These are phyloP conservation scores for Phoma herbarum DNA, from an alignment of 2,329 filamentous ascomycete species.

Conservation along the genomic window DNA sequence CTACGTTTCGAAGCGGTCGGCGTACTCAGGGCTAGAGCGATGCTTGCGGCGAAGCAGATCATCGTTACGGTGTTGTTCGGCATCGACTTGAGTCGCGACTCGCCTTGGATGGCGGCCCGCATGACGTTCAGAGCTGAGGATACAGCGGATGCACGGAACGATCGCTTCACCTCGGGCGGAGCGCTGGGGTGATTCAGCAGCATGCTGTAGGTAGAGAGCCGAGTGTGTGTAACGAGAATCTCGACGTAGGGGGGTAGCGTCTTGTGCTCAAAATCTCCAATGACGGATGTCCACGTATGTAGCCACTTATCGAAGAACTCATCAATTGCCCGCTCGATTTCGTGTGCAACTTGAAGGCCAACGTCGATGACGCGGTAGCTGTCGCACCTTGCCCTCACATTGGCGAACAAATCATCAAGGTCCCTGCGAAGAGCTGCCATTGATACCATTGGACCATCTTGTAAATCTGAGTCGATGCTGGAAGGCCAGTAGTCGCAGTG, in stretches of 20 bases:
- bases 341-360: conserved; percentile 61
- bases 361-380: conserved; percentile 61
- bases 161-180: conserved; percentile 73
- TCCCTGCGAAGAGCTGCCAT: conserved; percentile 75
- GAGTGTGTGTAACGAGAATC: conserved; percentile 75
- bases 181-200: conserved; percentile 79
- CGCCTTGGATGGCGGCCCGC: conserved; percentile 76
- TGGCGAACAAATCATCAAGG: conserved; percentile 66
- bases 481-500: conserved; percentile 75
- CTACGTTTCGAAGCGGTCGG: conserved; percentile 34
- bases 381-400: conserved; percentile 68
- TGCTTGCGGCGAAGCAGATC: conserved; percentile 71
- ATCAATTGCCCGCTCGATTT: conserved; percentile 63
- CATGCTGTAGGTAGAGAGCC: conserved; percentile 76
- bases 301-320: conserved; percentile 73
- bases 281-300: conserved; percentile 61
- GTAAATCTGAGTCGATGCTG: conserved; percentile 68
- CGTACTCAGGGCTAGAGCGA: conserved; percentile 61
- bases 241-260: conserved; percentile 76
- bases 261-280: conserved; percentile 51
- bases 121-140: conserved; percentile 79
- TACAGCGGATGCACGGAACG: conserved; percentile 75
- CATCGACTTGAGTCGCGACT: conserved; percentile 75
- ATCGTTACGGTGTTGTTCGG: conserved; percentile 81
- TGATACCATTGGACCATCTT: conserved; percentile 75